phyloP scores from a whole-genome alignment of 1,284 basidiomycete species.

The Cryptococcus sp. region DNA sequence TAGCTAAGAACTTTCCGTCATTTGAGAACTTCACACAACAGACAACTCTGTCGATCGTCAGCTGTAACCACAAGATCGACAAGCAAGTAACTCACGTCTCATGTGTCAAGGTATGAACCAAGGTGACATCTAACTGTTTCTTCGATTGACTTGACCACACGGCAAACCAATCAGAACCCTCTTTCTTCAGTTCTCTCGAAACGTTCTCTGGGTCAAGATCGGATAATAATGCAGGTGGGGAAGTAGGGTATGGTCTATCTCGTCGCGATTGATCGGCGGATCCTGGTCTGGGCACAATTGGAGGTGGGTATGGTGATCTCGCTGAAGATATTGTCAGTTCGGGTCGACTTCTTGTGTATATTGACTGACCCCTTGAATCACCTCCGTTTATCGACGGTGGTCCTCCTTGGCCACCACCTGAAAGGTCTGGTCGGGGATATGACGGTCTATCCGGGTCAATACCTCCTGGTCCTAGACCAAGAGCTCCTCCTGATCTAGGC shows the following conservation, averaged over 20 bases:
- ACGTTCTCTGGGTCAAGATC: conserved; percentile 53
- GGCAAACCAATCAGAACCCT: conserved; percentile 91
- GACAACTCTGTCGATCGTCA: conserved; percentile 54
- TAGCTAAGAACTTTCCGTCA: conserved; percentile 81
- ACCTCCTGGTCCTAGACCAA: conserved; percentile 1
- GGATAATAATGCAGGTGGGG: conserved; percentile 45
- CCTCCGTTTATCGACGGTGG: conserved; percentile 29
- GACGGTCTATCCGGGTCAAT: conserved; percentile 8
- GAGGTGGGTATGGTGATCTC: conserved; percentile 30
- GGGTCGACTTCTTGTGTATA: not conserved
- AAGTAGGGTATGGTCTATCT: conserved; percentile 11
- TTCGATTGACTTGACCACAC: conserved; percentile 85
- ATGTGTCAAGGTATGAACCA: conserved; percentile 87
- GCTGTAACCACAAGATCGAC: conserved; percentile 44
- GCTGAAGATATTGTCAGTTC: conserved; percentile 8
- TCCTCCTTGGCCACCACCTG: conserved; percentile 16
- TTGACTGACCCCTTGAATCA: not conserved
- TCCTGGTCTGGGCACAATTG: conserved; percentile 30
- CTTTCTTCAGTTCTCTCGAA: conserved; percentile 59
- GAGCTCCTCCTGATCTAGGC: conserved; percentile 6
- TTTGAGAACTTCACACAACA: conserved; percentile 88
- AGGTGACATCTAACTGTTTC: conserved; percentile 73
- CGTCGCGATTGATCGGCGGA: conserved; percentile 22
- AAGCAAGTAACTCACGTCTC: conserved; percentile 64
- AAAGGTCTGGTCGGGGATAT: conserved; percentile 20